These are phyloP conservation scores for Phytophthora macrochlamydospora DNA, from an alignment of 352 stramenopile genomes.

Conservation along the genomic window DNA sequence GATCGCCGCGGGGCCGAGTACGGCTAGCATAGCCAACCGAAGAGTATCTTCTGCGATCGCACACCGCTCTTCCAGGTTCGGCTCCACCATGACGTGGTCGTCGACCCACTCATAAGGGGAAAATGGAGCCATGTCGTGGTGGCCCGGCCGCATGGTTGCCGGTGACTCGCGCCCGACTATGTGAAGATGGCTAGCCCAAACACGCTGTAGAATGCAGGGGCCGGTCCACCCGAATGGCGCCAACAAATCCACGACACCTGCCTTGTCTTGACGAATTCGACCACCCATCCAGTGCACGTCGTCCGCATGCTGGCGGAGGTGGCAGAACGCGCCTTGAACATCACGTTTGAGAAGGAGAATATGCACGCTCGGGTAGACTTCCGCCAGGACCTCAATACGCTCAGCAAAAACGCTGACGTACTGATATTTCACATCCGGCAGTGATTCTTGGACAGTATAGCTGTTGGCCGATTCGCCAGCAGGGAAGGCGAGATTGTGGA, in stretches of 20 bases:
- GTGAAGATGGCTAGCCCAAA: conserved; percentile 9
- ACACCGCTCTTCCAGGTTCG: not conserved
- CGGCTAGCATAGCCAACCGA: conserved; percentile 15
- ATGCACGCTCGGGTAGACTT: not conserved
- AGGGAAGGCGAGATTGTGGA: conserved; percentile 4
- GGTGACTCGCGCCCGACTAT: not conserved
- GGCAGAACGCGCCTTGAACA: not conserved
- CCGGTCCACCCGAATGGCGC: conserved; percentile 8
- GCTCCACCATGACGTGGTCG: conserved; percentile 14
- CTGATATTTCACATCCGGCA: not conserved
- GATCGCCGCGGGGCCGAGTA: conserved; percentile 13
- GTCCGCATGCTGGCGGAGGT: not conserved
- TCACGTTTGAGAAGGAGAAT: not conserved
- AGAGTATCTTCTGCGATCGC: not conserved
- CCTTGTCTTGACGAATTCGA: not conserved
- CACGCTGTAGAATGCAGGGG: conserved; percentile 2
- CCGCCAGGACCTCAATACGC: not conserved
- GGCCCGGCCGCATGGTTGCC: not conserved
- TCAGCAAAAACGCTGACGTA: not conserved
- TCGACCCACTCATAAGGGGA: conserved; percentile 14
- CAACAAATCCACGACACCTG: conserved; percentile 2
- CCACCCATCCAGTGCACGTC: not conserved
- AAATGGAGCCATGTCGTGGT: conserved; percentile 1
- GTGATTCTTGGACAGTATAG: not conserved
- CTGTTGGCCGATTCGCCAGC: not conserved